Evolutionary conservation across 345 rosid genomes (phyloP), one percentile per base, ranked within the genome.

Genomic region (Corchorus olitorius): DNA sequence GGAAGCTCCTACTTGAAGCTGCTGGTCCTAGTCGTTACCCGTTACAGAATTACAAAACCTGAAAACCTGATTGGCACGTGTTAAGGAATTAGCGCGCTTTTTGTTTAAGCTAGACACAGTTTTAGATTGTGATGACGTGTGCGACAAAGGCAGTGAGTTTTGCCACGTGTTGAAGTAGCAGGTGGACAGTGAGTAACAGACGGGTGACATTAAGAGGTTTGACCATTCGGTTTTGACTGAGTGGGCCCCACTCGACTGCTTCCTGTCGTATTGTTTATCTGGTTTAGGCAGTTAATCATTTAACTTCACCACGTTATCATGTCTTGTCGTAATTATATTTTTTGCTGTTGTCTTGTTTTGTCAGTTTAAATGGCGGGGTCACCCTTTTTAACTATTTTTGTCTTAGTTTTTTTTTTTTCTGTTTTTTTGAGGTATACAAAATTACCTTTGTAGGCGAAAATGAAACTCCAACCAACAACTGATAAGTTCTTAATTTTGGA

Each of bases 1-100:
- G 50, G 17, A 11, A 45, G 70, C n/a, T 66, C 13, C 33, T 9
- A 8, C 3, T n/a, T 69, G 43, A 33, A 50, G 73, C 15, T 49
- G 73, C 73, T 49, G 43, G 4, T 67, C 49, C 73, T 70, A 53
- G 74, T 52, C 45, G 61, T 53, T 53, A 70, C 61, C 10, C 48
- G 43, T 8, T 45, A 9, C 10, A 52, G 27, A 27, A 19, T 70
- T 52, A 33, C 16, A 70, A 70, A 17, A 52, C 4, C 43, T 39
- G 43, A n/a, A 1, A 27, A 27, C 27, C 4, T 19, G 61, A 34
- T 34, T 10, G 48, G 13, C 61, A 34, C 74, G 60, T 52, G 73
- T 53, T 34, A 27, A 46, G 0, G 5, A 6, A 6, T 34, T 54
- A 35, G 62, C 11, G 49, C 48, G 34, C 20, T 33, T 69, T 52